Conservation (phyloP, 805 yeast genomes). For the Candida peoriensis region DNA sequence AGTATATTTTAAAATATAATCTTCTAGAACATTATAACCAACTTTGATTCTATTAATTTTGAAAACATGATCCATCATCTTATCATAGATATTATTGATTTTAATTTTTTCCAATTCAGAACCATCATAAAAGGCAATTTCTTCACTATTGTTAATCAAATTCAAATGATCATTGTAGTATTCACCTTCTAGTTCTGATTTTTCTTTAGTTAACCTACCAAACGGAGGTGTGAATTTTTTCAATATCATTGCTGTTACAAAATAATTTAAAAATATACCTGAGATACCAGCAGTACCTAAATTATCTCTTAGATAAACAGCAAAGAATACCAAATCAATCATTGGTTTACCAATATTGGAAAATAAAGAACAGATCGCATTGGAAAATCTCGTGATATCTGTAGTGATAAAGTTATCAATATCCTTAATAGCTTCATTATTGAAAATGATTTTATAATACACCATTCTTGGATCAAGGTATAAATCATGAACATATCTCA, state of each 20-base stretch:
- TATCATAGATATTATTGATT: constrained; percentile 52
- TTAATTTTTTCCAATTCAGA: constrained; percentile 69
- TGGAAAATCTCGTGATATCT: constrained; percentile 77
- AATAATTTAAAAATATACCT: constrained; percentile 79
- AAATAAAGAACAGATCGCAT: constrained; percentile 74
- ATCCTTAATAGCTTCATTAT: constrained; percentile 46
- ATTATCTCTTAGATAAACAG: constrained; percentile 76
- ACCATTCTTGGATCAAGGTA: constrained; percentile 77
- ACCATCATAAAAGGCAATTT: constrained; percentile 91
- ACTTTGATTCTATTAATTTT: constrained; percentile 56
- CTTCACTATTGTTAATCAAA: constrained; percentile 85
- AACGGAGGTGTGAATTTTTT: constrained; percentile 78
- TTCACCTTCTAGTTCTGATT: constrained; percentile 80
- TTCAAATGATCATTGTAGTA: constrained; percentile 83
- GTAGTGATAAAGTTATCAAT: constrained; percentile 80
- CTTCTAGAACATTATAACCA: constrained; percentile 71
- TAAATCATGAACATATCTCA: constrained; percentile 85
- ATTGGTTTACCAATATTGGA: constrained; percentile 90
- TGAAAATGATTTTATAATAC: constrained; percentile 71
- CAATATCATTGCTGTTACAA: constrained; percentile 69
- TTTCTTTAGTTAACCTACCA: constrained; percentile 67
- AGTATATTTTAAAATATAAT: constrained; percentile 79
- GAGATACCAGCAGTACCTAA: constrained; percentile 82
- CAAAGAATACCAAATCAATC: constrained; percentile 78
- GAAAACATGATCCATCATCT: constrained; percentile 49